Percentiles rank a stretch among this genome's conserved stretches.
Conservation (phyloP, 768 basidiomycete genomes). For the Paxillus ammoniavirescens region DNA sequence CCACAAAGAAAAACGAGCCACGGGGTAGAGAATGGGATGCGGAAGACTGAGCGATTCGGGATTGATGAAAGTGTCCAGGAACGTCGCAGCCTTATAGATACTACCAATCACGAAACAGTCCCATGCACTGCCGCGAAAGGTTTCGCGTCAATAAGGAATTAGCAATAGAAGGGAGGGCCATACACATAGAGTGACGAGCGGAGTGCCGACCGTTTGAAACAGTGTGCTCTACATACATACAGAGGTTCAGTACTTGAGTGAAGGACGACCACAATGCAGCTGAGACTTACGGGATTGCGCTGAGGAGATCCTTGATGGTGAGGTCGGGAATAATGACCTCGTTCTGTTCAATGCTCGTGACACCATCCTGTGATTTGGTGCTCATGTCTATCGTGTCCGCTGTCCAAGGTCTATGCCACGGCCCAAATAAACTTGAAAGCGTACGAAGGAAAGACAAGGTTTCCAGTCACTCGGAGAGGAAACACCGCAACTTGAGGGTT, state of each 20-base stretch:
- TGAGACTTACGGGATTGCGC: conserved; percentile 71
- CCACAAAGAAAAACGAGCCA: conserved; percentile 70
- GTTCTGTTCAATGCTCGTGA: conserved; percentile 49
- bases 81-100: conserved; percentile 66
- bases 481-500: too few relatives aligned
- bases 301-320: conserved; percentile 83
- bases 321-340: conserved; percentile 76
- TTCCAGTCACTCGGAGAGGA: too few relatives aligned
- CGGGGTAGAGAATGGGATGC: conserved; percentile 58
- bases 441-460: neutral
- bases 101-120: conserved; percentile 69
- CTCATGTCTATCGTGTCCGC: conserved; percentile 19
- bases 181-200: conserved; percentile 79
- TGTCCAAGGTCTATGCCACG: conserved; percentile 7
- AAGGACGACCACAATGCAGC: conserved; percentile 1
- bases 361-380: conserved; percentile 10
- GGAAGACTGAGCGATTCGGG: conserved; percentile 55
- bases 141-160: conserved; percentile 10
- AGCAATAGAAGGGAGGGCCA: conserved; percentile 20
- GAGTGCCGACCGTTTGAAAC: conserved; percentile 87
- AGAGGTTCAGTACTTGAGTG: neutral
- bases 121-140: conserved; percentile 50
- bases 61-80: conserved; percentile 61
- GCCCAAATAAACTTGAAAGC: neutral
- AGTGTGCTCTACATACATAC: conserved; percentile 63